Evolutionary conservation across 1,284 basidiomycete genomes (phyloP), one percentile per base, ranked within the genome.

Genomic region (Rhodotorula mucilaginosa): DNA sequence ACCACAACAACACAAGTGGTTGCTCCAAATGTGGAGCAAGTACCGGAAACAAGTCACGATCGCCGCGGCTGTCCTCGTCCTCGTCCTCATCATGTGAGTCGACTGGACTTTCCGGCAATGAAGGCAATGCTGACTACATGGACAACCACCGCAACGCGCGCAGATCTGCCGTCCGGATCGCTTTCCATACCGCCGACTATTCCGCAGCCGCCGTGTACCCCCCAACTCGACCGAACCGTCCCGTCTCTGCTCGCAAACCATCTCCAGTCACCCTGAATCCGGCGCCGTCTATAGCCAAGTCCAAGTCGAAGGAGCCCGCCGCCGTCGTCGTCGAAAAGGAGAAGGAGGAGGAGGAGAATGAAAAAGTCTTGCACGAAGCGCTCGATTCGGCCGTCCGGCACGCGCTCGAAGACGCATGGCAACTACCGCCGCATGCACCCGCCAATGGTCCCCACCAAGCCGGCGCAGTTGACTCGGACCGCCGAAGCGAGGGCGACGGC

Each of bases 81-180:
- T 69, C 5, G 64, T 23, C 26, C 67, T 72, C n/a, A n/a, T 72
- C 51, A 54, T 60, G 71, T 72, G 44, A 34, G 71, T 67, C 31
- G 10, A n/a, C 34, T 26, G 49, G 8, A 46, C 23, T 39, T 26
- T 49, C 29, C 2, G 0, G 26, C 23, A 0, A 31, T 49, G 48
- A 15, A 12, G 47, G n/a, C 8, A 29, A 8, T 46, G 47, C 16
- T 47, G 44, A n/a, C 12, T 26, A 26, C 15, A 15, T 4, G 8
- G 1, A 5, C 13, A 52, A 48, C 1, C n/a, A 51, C 16, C 46
- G 5, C 44, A 16, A 0, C 3, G 18, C 29, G 1, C 7, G 29
- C 59, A 73, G 71, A 49, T 73, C 71, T 23, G 71, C 71, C 7
- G n/a, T 73, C 26, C 65, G 68, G 21, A 69, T 73, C 26, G 49